phyloP scores from a whole-genome alignment of 352 stramenopile species.

The Pythium aristosporum region DNA sequence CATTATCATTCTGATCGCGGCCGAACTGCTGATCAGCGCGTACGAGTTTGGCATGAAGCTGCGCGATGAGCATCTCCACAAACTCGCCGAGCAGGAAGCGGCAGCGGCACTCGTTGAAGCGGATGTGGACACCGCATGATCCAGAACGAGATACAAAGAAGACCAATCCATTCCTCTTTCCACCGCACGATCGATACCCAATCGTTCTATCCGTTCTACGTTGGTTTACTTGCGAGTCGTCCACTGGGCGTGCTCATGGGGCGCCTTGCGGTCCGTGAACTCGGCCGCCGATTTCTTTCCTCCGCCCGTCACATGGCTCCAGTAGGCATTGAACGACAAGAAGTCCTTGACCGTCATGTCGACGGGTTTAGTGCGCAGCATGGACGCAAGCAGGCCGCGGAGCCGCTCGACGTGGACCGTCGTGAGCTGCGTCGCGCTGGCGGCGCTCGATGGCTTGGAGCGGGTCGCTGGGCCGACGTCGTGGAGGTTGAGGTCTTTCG shows the following conservation, averaged over 20 bases:
- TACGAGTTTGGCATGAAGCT: slow-evolving; percentile 84
- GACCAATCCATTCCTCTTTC: not conserved
- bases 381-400: slow-evolving; percentile 62
- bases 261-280: slow-evolving; percentile 84
- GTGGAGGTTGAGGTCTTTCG: slow-evolving; percentile 58
- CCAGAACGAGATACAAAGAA: not conserved
- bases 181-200: not conserved
- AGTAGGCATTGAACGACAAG: slow-evolving; percentile 83
- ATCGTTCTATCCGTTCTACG: not conserved
- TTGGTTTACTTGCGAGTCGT: slow-evolving; percentile 38
- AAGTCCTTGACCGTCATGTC: slow-evolving; percentile 70
- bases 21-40: slow-evolving; percentile 91
- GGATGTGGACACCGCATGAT: slow-evolving; percentile 7
- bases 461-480: slow-evolving; percentile 30
- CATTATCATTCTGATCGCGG: slow-evolving; percentile 96
- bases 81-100: slow-evolving; percentile 13
- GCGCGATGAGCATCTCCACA: slow-evolving; percentile 34
- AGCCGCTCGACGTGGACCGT: slow-evolving; percentile 58
- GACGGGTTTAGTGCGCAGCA: slow-evolving; percentile 79
- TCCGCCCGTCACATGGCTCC: slow-evolving; percentile 70
- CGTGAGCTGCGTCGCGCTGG: slow-evolving; percentile 42
- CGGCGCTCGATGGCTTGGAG: slow-evolving; percentile 27
- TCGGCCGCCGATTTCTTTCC: slow-evolving; percentile 61
- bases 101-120: not conserved
- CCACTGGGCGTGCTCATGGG: slow-evolving; percentile 85